Percentiles rank a stretch among this genome's conserved stretches.
Evolutionary conservation across 176 grass and related monocot genomes (phyloP).

Genomic region (Rhynchospora tenuis): DNA sequence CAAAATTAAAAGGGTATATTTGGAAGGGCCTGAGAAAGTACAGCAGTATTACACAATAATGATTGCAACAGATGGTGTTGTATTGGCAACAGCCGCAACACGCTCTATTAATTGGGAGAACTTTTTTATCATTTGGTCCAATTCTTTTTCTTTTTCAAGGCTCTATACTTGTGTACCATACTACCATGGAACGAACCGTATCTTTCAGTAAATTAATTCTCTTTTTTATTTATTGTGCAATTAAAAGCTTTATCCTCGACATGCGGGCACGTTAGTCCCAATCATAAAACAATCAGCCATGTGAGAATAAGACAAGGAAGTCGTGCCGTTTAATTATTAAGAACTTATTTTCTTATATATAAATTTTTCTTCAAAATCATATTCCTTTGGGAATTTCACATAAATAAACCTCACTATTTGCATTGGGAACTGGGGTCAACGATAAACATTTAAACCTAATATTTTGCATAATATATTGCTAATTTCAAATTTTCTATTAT

Average conservation of each 20-base stretch:
- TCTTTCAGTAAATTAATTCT: background rate
- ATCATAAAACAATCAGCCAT: constrained; percentile 16
- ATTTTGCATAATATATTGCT: background rate
- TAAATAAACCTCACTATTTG: background rate
- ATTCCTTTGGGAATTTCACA: background rate
- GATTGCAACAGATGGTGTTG: too few relatives aligned
- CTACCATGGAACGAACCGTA: background rate
- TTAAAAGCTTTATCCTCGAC: background rate
- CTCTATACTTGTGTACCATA: background rate
- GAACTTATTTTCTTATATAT: background rate
- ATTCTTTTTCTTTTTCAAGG: background rate
- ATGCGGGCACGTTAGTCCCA: constrained; percentile 9
- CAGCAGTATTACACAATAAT: too few relatives aligned
- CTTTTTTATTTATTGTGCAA: background rate
- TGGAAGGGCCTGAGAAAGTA: too few relatives aligned
- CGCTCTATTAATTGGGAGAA: background rate
- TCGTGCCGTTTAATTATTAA: constrained; percentile 7
- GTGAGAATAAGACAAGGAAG: constrained; percentile 18
- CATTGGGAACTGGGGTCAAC: background rate
- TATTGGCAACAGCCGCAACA: too few relatives aligned
- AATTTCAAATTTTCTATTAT: background rate
- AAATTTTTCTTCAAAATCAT: background rate
- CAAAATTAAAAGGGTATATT: background rate
- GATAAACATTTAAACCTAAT: background rate
- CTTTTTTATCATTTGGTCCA: background rate